Evolutionary conservation across 2,329 filamentous ascomycete genomes (phyloP).

Genomic region (Hypoxylon sp.): DNA sequence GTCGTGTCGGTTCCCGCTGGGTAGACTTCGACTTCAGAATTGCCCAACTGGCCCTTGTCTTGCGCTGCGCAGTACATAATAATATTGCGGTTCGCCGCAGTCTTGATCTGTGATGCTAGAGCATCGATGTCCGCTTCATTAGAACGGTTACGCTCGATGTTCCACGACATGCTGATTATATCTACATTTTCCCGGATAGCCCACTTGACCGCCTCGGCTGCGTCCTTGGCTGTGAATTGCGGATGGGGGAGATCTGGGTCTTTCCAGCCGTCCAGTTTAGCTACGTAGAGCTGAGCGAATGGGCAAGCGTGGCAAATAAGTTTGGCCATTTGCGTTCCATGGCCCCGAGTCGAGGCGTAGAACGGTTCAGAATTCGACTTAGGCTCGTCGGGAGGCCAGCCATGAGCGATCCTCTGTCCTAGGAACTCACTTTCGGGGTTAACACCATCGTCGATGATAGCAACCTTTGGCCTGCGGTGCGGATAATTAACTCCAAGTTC

Average conservation of each 20-base stretch:
- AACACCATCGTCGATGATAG: slow-evolving; percentile 32
- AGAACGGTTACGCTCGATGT: slow-evolving; percentile 27
- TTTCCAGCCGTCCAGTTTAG: slow-evolving; percentile 34
- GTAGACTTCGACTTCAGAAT: slow-evolving; percentile 23
- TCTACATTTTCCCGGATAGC: slow-evolving; percentile 29
- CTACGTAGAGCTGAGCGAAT: slow-evolving; percentile 28
- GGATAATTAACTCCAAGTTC: slow-evolving; percentile 26
- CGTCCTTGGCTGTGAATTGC: slow-evolving; percentile 28
- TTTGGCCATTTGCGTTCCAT: slow-evolving; percentile 31
- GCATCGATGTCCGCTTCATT: slow-evolving; percentile 32
- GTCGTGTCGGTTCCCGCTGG: slow-evolving; percentile 26
- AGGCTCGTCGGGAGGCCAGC: slow-evolving; percentile 30
- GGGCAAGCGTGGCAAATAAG: slow-evolving; percentile 33
- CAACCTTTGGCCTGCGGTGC: slow-evolving; percentile 28
- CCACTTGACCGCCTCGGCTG: slow-evolving; percentile 28
- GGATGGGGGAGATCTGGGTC: slow-evolving; percentile 24
- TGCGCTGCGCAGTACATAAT: slow-evolving; percentile 32
- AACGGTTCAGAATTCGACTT: slow-evolving; percentile 28
- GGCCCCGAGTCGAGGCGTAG: slow-evolving; percentile 27
- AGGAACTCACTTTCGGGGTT: slow-evolving; percentile 28
- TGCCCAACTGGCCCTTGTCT: slow-evolving; percentile 25
- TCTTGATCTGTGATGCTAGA: slow-evolving; percentile 25
- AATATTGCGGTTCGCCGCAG: slow-evolving; percentile 25
- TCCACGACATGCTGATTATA: slow-evolving; percentile 36
- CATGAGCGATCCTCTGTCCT: slow-evolving; percentile 20